Evolutionary conservation across 192 early-diverging fungal species (phyloP).

Genomic region (Cetraspora pellucida): DNA sequence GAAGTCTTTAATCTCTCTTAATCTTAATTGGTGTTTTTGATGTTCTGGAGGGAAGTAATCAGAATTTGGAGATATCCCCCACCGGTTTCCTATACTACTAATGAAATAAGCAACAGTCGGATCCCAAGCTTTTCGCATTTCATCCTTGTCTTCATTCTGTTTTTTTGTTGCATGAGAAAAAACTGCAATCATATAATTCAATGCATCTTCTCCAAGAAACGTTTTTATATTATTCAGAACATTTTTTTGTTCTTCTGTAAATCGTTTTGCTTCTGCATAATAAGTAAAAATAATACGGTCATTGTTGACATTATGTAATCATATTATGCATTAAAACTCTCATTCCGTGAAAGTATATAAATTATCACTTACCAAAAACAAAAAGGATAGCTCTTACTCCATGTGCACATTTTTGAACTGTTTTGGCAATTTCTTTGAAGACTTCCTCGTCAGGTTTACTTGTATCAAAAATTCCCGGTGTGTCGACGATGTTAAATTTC

Average conservation of each 20-base stretch:
- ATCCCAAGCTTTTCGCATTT: conserved; percentile 17
- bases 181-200: conserved; percentile 18
- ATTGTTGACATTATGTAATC: conserved; percentile 11
- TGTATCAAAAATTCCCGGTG: conserved; percentile 23
- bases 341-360: neutral
- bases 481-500: conserved; percentile 11
- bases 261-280: conserved; percentile 12
- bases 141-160: conserved; percentile 19
- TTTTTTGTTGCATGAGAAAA: conserved; percentile 23
- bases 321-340: neutral
- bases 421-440: neutral
- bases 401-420: conserved; percentile 1
- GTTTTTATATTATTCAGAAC: neutral
- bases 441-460: neutral
- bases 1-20: conserved; percentile 12
- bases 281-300: neutral
- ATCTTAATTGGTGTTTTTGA: neutral
- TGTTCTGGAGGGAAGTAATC: conserved; percentile 1
- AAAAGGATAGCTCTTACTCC: conserved; percentile 27
- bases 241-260: conserved; percentile 15
- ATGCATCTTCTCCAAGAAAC: conserved; percentile 21
- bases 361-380: conserved; percentile 23
- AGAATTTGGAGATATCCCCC: conserved; percentile 26
- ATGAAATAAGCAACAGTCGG: conserved; percentile 1
- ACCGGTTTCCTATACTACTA: conserved; percentile 9